Evolutionary conservation across 768 basidiomycete species (phyloP), one percentile per base, ranked within the genome.

Genomic region (Neoboletus brunneissimus): DNA sequence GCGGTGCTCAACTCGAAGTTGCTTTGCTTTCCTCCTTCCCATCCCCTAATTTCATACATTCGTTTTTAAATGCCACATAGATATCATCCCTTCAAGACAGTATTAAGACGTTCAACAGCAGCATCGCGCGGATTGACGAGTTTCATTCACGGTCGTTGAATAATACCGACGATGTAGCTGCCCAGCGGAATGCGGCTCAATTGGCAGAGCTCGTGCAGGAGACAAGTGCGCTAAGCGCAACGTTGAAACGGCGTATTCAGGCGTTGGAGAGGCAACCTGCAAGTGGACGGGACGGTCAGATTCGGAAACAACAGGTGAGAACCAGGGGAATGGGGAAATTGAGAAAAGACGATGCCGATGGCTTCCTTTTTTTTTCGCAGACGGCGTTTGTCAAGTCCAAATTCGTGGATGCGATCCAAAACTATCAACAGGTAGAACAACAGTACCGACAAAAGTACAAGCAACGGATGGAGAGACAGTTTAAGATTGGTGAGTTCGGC

Each of bases 361-460:
- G 51, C 51, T 15, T 58, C 25, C 10, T 32, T 22, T n/a, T 32
- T 22, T n/a, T 23, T 13, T 47, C 37, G 4, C 32, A 88, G 85
- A 82, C 81, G 20, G 82, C 80, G 1, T 70, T 87, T 34, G 79
- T 87, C 63, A 87, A 86, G 68, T 80, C 80, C 31, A 89, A 91
- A 63, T 94, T 94, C 65, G 80, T 91, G 42, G 92, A 93, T 59
- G 86, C 89, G 22, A 85, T 94, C 58, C 93, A 94, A 73, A 84
- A 80, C 58, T 94, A 92, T 66, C 89, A 93, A 68, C 81, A 80
- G 25, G 88, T 91, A 35, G 92, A 94, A 67, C 84, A 87, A 62
- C 85, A 89, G 64, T 85, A 90, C 66, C 83, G 91, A 35, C 74
- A 80, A 57, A 87, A 83, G 71, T 88, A 89, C 73, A 91, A 87